Percentiles rank a stretch among this genome's conserved stretches.
These are phyloP conservation scores for Teratosphaeria pseudoeucalypti DNA, from an alignment of 2,329 filamentous ascomycete genomes.

Conservation along the genomic window DNA sequence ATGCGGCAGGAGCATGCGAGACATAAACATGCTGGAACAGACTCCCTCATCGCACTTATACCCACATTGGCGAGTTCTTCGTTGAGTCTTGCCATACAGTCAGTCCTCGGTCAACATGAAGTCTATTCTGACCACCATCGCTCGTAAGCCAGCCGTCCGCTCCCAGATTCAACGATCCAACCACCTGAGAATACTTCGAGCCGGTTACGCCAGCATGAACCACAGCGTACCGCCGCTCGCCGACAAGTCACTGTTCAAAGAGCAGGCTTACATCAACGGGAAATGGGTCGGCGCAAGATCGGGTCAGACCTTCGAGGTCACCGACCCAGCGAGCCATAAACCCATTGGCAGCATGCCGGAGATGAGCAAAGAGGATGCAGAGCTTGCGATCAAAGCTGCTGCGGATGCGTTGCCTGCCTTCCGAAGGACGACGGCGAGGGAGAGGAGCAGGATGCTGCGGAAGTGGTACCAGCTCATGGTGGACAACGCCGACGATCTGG, in stretches of 20 bases:
- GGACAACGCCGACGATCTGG: constrained; percentile 69
- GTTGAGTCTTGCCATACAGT: neutral
- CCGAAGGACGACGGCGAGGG: constrained; percentile 59
- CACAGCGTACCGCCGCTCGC: constrained; percentile 36
- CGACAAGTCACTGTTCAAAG: constrained; percentile 61
- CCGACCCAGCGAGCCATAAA: constrained; percentile 74
- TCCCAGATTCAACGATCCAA: constrained; percentile 18
- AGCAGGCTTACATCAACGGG: constrained; percentile 78
- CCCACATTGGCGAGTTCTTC: neutral
- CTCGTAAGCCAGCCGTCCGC: constrained; percentile 9
- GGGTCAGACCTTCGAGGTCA: constrained; percentile 83
- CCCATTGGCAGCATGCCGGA: constrained; percentile 78
- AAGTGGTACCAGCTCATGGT: constrained; percentile 75
- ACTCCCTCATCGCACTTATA: neutral
- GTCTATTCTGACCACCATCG: constrained; percentile 8
- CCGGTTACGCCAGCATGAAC: constrained; percentile 32
- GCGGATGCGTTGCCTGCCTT: constrained; percentile 63
- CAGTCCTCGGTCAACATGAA: constrained; percentile 6
- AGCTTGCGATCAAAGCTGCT: constrained; percentile 75
- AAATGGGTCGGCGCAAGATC: constrained; percentile 81
- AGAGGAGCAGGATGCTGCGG: constrained; percentile 62
- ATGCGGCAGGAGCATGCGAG: neutral
- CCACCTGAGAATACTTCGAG: constrained; percentile 24
- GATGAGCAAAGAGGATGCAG: constrained; percentile 66
- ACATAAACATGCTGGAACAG: neutral